Conservation (phyloP, 768 basidiomycete species). For the Boletales sp. region DNA sequence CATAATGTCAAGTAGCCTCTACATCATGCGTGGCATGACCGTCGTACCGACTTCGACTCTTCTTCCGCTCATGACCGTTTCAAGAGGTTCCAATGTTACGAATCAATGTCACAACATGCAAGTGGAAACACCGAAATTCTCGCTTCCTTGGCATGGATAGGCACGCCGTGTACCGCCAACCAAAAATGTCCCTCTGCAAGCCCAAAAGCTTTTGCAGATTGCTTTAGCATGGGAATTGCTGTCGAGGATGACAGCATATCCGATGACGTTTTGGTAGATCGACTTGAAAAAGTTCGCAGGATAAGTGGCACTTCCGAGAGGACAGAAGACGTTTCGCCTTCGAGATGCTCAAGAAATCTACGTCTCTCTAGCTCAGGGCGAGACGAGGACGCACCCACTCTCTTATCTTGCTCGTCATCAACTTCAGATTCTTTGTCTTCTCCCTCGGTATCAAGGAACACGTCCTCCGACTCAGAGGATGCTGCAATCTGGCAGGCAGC, state of each 20-base stretch:
- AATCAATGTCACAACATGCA: constrained; percentile 4
- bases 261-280: constrained; percentile 47
- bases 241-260: constrained; percentile 48
- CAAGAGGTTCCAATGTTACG: neutral
- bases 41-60: constrained; percentile 17
- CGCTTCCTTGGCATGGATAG: constrained; percentile 34
- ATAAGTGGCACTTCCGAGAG: constrained; percentile 4
- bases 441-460: constrained; percentile 2
- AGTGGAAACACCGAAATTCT: constrained; percentile 23
- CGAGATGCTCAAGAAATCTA: neutral
- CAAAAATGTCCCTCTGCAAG: neutral
- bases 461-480: constrained; percentile 18
- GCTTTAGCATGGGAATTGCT: constrained; percentile 39
- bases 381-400: neutral
- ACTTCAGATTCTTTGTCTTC: neutral
- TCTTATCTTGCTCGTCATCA: neutral
- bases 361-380: neutral
- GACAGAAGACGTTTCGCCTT: neutral
- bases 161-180: constrained; percentile 6
- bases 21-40: constrained; percentile 28
- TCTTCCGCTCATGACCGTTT: neutral
- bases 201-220: constrained; percentile 1
- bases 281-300: constrained; percentile 43
- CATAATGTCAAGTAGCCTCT: constrained; percentile 24
- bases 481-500: constrained; percentile 34